Evolutionary conservation across 805 yeast genomes (phyloP).

Genomic region (Hanseniaspora clermontiae): DNA sequence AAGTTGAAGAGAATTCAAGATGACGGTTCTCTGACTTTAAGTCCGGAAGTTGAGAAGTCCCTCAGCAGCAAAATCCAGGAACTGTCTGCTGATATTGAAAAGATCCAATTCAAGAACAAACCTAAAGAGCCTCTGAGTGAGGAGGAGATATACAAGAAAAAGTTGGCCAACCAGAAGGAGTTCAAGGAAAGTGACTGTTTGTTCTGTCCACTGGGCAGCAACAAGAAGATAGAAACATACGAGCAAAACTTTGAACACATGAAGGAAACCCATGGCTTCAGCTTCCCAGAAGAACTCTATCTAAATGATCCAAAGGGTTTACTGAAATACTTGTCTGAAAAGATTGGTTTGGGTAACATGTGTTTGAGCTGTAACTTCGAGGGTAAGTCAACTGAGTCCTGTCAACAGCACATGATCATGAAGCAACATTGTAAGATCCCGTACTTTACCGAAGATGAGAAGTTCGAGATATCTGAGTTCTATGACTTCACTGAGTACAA

Average conservation of each 20-base stretch:
- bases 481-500: conserved; percentile 56
- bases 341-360: conserved; percentile 81
- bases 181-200: conserved; percentile 42
- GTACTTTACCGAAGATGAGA: conserved; percentile 72
- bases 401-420: conserved; percentile 77
- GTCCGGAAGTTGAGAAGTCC: conserved; percentile 10
- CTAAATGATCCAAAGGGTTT: conserved; percentile 62
- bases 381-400: conserved; percentile 74
- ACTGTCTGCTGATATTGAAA: conserved; percentile 2
- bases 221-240: conserved; percentile 33
- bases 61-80: conserved; percentile 14
- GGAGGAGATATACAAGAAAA: conserved; percentile 31
- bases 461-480: conserved; percentile 76
- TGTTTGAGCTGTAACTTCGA: conserved; percentile 77
- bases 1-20: conserved; percentile 23
- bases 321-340: conserved; percentile 69
- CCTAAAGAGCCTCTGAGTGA: conserved; percentile 28
- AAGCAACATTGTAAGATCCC: conserved; percentile 86
- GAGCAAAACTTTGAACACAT: conserved; percentile 51
- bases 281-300: conserved; percentile 71
- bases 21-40: conserved; percentile 12
- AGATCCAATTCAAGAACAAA: conserved; percentile 12
- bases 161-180: conserved; percentile 32
- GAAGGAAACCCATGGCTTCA: conserved; percentile 69
- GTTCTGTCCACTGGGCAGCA: conserved; percentile 32